Conservation (phyloP, 805 yeast genomes). For the Pichia nanzhaoensis region DNA sequence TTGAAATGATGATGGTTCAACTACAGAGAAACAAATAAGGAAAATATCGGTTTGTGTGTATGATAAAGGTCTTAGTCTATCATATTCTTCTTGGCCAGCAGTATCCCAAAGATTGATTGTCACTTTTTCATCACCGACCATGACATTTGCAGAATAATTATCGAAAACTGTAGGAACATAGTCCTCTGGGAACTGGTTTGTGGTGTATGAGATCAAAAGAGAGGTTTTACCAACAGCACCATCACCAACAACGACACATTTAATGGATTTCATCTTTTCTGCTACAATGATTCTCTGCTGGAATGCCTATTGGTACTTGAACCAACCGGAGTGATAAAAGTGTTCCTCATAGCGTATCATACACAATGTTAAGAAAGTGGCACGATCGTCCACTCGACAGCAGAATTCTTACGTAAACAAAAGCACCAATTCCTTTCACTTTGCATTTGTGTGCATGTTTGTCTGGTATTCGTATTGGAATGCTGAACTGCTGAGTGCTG, state of each 20-base stretch:
- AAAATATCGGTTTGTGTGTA: constrained; percentile 92
- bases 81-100: constrained; percentile 92
- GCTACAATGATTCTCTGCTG: background rate
- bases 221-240: constrained; percentile 96
- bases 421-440: no score
- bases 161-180: constrained; percentile 94
- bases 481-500: no score
- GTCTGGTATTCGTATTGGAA: background rate
- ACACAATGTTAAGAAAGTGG: no score
- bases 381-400: no score
- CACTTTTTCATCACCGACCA: constrained; percentile 75
- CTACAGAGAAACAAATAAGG: constrained; percentile 77
- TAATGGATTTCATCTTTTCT: constrained; percentile 65
- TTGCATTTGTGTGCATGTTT: background rate
- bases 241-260: constrained; percentile 92
- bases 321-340: no score
- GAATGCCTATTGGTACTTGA: background rate
- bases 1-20: constrained; percentile 71
- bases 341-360: no score
- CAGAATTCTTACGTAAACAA: no score
- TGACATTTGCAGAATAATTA: constrained; percentile 80
- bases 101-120: constrained; percentile 93
- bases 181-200: constrained; percentile 88
- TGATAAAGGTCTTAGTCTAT: constrained; percentile 79
- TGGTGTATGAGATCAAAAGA: constrained; percentile 78